Percentiles rank a stretch among this genome's conserved stretches.
These are phyloP conservation scores for Wickerhamiella nectarea DNA, from an alignment of 805 yeast species.

Conservation along the genomic window DNA sequence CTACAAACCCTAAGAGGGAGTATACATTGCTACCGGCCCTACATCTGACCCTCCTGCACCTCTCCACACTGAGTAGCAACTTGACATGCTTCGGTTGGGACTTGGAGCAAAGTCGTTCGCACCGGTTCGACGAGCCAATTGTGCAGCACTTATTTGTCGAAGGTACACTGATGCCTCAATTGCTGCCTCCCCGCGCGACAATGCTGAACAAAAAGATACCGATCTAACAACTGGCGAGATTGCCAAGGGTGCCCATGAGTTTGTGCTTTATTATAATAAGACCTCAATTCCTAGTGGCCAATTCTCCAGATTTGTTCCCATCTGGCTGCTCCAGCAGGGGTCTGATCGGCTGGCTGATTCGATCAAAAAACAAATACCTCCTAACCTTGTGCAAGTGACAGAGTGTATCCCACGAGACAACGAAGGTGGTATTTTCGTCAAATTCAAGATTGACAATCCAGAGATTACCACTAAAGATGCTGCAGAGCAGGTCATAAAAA, in stretches of 20 bases:
- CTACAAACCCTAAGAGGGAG: not conserved
- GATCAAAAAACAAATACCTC: conserved; percentile 17
- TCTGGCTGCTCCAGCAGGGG: not conserved
- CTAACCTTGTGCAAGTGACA: conserved; percentile 31
- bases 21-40: too few relatives aligned
- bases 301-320: conserved; percentile 7
- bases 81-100: not conserved
- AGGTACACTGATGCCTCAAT: not conserved
- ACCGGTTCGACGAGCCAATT: not conserved
- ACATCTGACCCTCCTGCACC: too few relatives aligned
- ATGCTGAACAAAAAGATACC: not conserved
- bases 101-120: not conserved
- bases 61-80: not conserved
- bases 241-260: not conserved
- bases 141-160: not conserved
- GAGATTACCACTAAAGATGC: conserved; percentile 13
- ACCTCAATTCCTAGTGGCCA: conserved; percentile 10
- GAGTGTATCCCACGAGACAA: conserved; percentile 57
- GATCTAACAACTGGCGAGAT: conserved; percentile 9
- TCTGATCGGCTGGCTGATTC: not conserved
- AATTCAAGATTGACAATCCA: conserved; percentile 46
- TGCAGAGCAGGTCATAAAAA: not conserved
- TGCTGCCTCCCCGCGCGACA: not conserved
- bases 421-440: conserved; percentile 92
- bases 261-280: conserved; percentile 9